Conservation (phyloP, 1,284 basidiomycete genomes). For the Rugosomyces carneus region DNA sequence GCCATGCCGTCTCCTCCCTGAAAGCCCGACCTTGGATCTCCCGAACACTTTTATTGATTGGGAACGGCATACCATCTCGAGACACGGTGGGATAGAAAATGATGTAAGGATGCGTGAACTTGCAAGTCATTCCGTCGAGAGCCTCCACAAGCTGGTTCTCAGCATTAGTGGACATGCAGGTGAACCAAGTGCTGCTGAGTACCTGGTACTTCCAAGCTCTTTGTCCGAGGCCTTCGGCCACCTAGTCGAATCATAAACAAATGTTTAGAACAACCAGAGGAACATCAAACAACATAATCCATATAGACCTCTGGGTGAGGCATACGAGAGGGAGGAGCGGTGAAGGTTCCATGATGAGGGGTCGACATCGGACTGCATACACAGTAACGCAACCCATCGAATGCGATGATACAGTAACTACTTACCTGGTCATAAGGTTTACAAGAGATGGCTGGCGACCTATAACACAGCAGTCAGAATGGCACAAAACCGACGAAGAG, state of each 20-base stretch:
- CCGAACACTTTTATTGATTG: slow-evolving; percentile 64
- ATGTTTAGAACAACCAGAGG: slow-evolving; percentile 7
- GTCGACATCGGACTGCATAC: slow-evolving; percentile 43
- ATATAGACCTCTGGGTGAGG: slow-evolving; percentile 79
- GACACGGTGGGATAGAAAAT: slow-evolving; percentile 71
- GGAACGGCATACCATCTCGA: slow-evolving; percentile 73
- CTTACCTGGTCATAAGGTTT: slow-evolving; percentile 55
- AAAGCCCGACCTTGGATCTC: slow-evolving; percentile 63
- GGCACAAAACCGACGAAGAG: background rate
- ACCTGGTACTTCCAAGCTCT: slow-evolving; percentile 71
- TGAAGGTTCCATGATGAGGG: slow-evolving; percentile 39
- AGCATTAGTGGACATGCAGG: slow-evolving; percentile 7
- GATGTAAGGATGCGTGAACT: slow-evolving; percentile 70
- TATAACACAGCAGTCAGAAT: slow-evolving; percentile 19
- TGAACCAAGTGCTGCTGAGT: slow-evolving; percentile 6
- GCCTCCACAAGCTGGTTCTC: slow-evolving; percentile 56
- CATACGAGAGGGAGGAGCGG: slow-evolving; percentile 42
- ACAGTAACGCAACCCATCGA: background rate
- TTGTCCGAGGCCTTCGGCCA: slow-evolving; percentile 61
- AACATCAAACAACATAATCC: slow-evolving; percentile 50
- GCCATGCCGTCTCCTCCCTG: slow-evolving; percentile 61
- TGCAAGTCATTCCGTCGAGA: slow-evolving; percentile 71
- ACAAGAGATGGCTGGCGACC: slow-evolving; percentile 63
- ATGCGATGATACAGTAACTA: background rate
- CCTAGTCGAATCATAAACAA: slow-evolving; percentile 22